Base-by-base conservation (phyloP, 768 basidiomycete genomes). In the Botryobasidium botryosum region DNA sequence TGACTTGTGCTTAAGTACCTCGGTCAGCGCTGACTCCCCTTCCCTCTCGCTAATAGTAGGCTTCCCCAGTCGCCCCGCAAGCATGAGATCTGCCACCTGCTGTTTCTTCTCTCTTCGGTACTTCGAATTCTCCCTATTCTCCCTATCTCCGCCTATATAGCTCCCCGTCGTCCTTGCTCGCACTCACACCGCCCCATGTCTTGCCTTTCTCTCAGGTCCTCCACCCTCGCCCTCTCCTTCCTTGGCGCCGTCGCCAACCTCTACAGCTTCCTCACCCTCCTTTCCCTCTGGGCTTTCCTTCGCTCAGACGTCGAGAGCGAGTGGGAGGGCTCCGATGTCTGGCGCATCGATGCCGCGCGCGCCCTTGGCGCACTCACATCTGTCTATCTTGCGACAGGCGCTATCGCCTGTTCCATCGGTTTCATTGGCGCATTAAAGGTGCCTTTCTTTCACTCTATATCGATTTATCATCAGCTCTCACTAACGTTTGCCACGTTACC, bases 391-490 rank as follows among this genome's bases (percentile, higher is more conserved):
- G 64, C 69, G 5, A 69, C 74, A 0, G 76, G 78, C 5, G 70
- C 77, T 1, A 59, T 70, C 8, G 75, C 82, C 6, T 79, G 72
- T 51, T 59, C 68, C 5, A 62, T 82, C 1, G 83, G 83, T 17
- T 62, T 85, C 43, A 57, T 66, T 12, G 83, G 83, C n/a, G 70
- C 80, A 46, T 55, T 76, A 52, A 76, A 74, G 65, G 83, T 81
- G 46, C 10, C 32, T 33, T 33, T 18, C 10, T 33, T 18, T 12
- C 18, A 33, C 32, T 18, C 10, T 33, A 33, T 33, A 12, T 33
- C 32, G 12, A 33, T 33, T 33, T 33, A 33, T 33, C 32, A 18
- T 33, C 18, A 33, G 12, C 32, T 33, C 12, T 33, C 32, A 33
- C 18, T 17, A 35, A 25, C 40, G 17, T 29, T 44, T 40, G 24